Evolutionary conservation across 2,329 filamentous ascomycete genomes (phyloP), one percentile per base, ranked within the genome.

Genomic region (Talaromyces sp.): DNA sequence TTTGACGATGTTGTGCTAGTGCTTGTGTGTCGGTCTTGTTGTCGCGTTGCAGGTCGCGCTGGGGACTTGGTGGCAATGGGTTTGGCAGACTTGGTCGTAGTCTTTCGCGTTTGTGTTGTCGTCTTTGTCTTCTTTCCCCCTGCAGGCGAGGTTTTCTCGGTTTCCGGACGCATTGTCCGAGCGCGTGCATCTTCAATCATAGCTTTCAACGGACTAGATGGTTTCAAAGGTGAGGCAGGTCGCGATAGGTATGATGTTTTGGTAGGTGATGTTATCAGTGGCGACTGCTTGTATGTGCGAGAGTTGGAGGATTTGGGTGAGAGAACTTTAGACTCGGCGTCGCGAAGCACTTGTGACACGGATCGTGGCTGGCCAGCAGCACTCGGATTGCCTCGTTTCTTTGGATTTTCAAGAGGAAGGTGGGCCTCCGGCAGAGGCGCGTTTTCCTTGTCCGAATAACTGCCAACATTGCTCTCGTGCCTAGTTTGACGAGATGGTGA

Each of bases 291-390:
- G 24, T 84, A 78, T 17, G 89, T 81, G 56, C 90, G 86, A 6
- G 89, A 89, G 70, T 96, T 96, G 61, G 88, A 88, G 0, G 90
- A 92, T 57, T 90, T 88, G 1, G 91, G 91, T 1, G 92, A 96
- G 2, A 96, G 80, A 41, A 95, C 83, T 26, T 72, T 88, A 81
- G 55, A 81, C 76, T 63, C 84, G 74, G 65, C 78, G 68, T 64
- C 79, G 68, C 66, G 75, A 69, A 65, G 75, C 67, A 63, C 79
- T 61, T 76, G 77, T 21, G 75, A 79, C 59, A 70, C 75, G 57
- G 71, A 74, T 60, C 75, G 78, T 11, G 75, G 72, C 43, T 74
- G 68, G 29, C 72, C 70, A 38, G 70, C 71, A 43, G 71, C 73
- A 27, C 75, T 73, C 11, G 75, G 73, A 48, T 76, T 80, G 51